A percentile compares a stretch with the other conserved stretches of the same genome.
These are phyloP conservation scores for Takakia lepidozioides DNA, from an alignment of 225 moss, liverwort and hornwort genomes.

Conservation along the genomic window DNA sequence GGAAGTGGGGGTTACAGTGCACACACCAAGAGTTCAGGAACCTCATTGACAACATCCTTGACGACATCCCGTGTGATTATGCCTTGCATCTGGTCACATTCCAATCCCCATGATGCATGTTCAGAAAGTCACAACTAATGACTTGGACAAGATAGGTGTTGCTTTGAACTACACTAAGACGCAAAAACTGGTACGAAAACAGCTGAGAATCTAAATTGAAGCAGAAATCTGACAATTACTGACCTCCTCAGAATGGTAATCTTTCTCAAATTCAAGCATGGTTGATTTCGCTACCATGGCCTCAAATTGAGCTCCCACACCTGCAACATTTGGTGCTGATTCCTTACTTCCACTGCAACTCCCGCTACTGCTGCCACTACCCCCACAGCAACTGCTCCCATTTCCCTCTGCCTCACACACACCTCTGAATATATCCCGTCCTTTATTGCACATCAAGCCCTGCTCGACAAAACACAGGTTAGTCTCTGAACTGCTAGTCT, in stretches of 20 bases:
- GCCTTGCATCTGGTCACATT: constrained; percentile 39
- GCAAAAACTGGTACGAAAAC: no score
- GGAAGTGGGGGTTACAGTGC: no score
- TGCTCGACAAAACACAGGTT: no score
- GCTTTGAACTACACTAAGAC: no score
- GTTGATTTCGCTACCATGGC: constrained; percentile 55
- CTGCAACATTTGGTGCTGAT: constrained; percentile 36
- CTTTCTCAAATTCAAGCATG: constrained; percentile 64
- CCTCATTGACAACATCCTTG: constrained; percentile 37
- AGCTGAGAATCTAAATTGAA: no score
- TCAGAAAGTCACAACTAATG: no score
- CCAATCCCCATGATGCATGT: no score
- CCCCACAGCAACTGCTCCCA: constrained; percentile 35
- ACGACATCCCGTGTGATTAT: constrained; percentile 46
- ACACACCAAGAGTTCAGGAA: constrained; percentile 47
- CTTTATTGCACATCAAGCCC: no score
- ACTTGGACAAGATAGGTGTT: no score
- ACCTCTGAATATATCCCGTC: no score
- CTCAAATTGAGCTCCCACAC: constrained; percentile 71
- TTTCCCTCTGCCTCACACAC: constrained; percentile 44
- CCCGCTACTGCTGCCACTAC: constrained; percentile 21
- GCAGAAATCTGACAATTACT: constrained; percentile 6
- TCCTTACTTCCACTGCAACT: constrained; percentile 25
- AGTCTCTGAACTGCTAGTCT: no score
- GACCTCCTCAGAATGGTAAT: constrained; percentile 74